Base-by-base conservation (phyloP, 2,329 filamentous ascomycete genomes). In the Cladobotryum protrusum region DNA sequence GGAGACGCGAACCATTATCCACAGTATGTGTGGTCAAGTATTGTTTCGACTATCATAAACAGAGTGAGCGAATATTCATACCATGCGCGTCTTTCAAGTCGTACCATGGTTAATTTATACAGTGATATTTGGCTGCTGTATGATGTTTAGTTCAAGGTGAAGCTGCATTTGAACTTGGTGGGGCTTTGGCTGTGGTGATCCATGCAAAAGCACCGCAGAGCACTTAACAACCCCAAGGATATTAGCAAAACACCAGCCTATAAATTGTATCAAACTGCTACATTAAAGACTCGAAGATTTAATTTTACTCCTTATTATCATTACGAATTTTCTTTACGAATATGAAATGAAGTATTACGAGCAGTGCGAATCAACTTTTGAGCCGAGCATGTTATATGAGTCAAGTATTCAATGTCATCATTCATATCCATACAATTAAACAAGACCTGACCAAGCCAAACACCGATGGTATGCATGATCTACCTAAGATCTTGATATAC, bases 1-100 rank as follows among this genome's bases (percentile, higher is more conserved):
- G 40, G 20, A 41, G 43, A 47, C 48, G 64, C 74, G 67, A 67
- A 89, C 89, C 90, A 74, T 90, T 81, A 66, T 95, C 87, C 67
- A 96, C 82, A 40, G 90, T 92, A 69, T 96, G 89, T 58, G 87
- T 86, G 62, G 92, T 95, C 55, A 99, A 81, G 68, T 96, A 99
- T 85, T 97, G 93, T 75, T 97, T 97, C 49, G 93, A 99, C 93
- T 96, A 53, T 52, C 15, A 43, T 43, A 42, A 54, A 45, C 5
- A 15, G 8, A 11, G 32, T 56, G 51, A 42, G 40, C 29, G 17
- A 13, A 37, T 32, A 17, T 24, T 41, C 13, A 34, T 2, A 5
- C 39, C 2, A 18, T 20, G 4, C 12, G 29, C 13, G 7, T 4
- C 17, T 42, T 41, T 20, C 14, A 13, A 11, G 37, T 3, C 37